Percentiles rank a stretch among this genome's conserved stretches.
phyloP scores from a whole-genome alignment of 306 rosid genomes.

The Vicia villosa region DNA sequence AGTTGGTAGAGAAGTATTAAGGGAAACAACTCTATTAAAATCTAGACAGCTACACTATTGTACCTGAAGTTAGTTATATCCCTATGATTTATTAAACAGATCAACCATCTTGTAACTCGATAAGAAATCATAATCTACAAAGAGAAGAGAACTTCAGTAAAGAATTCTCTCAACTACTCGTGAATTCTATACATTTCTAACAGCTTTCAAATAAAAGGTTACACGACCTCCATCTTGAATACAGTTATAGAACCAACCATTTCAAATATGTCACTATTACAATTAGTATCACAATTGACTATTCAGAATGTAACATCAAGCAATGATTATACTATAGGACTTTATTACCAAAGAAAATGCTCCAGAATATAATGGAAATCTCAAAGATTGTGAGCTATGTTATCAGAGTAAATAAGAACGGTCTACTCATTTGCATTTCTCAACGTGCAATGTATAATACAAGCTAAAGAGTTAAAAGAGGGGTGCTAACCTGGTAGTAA shows the following conservation, averaged over 20 bases:
- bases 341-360: neutral
- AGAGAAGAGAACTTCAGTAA: no score
- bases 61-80: no score
- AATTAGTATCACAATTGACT: slow-evolving; percentile 22
- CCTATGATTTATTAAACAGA: no score
- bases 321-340: slow-evolving; percentile 26
- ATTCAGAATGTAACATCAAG: slow-evolving; percentile 10
- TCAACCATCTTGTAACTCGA: no score
- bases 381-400: neutral
- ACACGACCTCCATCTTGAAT: neutral
- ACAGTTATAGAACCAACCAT: neutral
- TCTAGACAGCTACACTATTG: no score
- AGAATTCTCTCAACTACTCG: no score
- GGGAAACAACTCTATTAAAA: no score
- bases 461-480: slow-evolving; percentile 35
- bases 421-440: slow-evolving; percentile 19
- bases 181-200: neutral
- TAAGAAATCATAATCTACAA: no score
- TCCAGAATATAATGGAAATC: slow-evolving; percentile 18
- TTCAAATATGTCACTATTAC: neutral
- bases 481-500: slow-evolving; percentile 71
- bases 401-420: slow-evolving; percentile 9
- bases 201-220: slow-evolving; percentile 9
- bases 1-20: neutral
- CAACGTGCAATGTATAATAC: slow-evolving; percentile 25